Evolutionary conservation across 2,329 filamentous ascomycete genomes (phyloP).

Genomic region (Fusarium stilboides): DNA sequence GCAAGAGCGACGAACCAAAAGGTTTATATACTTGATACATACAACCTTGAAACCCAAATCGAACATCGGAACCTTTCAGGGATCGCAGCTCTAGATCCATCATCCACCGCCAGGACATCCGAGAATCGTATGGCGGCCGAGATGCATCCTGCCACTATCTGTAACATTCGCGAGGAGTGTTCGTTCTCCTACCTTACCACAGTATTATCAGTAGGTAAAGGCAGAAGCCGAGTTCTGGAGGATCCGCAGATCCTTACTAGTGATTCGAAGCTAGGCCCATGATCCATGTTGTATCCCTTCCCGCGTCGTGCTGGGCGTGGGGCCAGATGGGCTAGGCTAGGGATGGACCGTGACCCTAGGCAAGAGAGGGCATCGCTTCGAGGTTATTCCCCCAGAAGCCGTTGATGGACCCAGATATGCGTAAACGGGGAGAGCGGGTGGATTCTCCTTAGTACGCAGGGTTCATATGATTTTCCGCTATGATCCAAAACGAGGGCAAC

Average conservation of each 20-base stretch:
- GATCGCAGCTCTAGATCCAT: background rate
- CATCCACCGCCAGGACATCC: background rate
- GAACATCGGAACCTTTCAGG: too few species aligned
- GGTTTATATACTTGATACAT: too few species aligned
- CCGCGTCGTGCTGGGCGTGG: constrained; percentile 11
- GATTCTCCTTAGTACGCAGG: background rate
- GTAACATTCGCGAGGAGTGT: background rate
- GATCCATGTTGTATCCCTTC: constrained; percentile 5
- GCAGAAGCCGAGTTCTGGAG: background rate
- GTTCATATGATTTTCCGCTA: background rate
- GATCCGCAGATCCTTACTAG: background rate
- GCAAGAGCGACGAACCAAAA: background rate
- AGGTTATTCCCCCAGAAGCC: constrained; percentile 7
- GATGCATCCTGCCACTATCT: background rate
- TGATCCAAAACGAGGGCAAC: too few species aligned
- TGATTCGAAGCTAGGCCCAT: background rate
- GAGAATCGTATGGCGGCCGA: background rate
- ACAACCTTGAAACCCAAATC: too few species aligned
- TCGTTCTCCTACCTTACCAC: too few species aligned
- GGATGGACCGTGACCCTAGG: constrained; percentile 4
- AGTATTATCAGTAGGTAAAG: background rate
- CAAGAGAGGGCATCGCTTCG: constrained; percentile 11
- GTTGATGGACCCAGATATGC: background rate
- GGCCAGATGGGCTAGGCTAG: constrained; percentile 1
- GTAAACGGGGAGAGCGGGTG: background rate